Base-by-base conservation (phyloP, 208 protist species). In the Leishmania guyanensis region DNA sequence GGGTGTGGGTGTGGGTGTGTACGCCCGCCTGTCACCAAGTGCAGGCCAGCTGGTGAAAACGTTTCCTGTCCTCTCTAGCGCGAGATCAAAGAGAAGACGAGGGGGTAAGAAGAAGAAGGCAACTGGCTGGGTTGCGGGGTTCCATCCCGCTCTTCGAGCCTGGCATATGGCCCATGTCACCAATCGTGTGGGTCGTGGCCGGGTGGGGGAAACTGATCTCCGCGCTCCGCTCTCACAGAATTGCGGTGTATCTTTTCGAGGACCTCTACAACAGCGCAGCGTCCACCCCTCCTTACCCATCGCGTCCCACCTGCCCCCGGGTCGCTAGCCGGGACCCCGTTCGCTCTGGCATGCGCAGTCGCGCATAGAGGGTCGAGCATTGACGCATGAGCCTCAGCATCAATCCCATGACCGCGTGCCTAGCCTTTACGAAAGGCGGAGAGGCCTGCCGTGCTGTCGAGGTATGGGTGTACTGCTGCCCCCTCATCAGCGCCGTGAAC, bases 361-460 rank as follows among this genome's bases (percentile, higher is more conserved):
- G 3, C 39, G 66, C 43, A 71, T 16, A 39, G 66, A 10, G 26
- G n/a, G n/a, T 71, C 29, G 20, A 29, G 14, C 66, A 71, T n/a
- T 29, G 33, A 71, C 43, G 29, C 29, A 39, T 71, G 39, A 48
- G 43, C 29, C 36, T 71, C 33, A 48, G 66, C 66, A 48, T 50
- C 14, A 39, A 71, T 10, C 66, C 10, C 66, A 29, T 71, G 66
- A 71, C 66, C 43, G 29, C 66, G 66, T n/a, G 66, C 66, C 29
- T 71, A 10, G 66, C 66, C 66, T 71, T 71, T 71, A 71, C 66
- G 36, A 6, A 71, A 48, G 9, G 66, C 20, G 66, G 36, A 51
- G 66, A 71, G 36, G 43, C 10, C 66, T n/a, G 66, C 29, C 39
- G 66, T 50, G 36, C 36, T 39, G 36, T 39, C 36, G 36, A 39